Conservation (phyloP, 2,329 filamentous ascomycete species). For the Pleoardoris graminearum region DNA sequence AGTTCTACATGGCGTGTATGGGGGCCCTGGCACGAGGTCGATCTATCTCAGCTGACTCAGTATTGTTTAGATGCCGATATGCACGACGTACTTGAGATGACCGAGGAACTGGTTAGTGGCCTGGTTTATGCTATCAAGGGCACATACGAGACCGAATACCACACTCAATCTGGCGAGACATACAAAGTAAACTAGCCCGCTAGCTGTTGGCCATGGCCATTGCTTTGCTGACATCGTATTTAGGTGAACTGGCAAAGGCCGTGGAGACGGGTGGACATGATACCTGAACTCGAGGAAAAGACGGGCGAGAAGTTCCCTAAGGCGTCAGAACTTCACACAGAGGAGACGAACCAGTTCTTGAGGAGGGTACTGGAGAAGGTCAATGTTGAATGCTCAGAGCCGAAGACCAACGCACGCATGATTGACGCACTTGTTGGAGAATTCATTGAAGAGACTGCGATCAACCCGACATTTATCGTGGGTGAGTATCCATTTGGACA, state of each 20-base stretch:
- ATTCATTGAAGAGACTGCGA: conserved; percentile 90
- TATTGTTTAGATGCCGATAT: conserved; percentile 59
- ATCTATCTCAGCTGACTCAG: no score
- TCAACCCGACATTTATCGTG: conserved; percentile 90
- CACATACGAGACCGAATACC: conserved; percentile 81
- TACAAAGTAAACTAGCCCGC: conserved; percentile 58
- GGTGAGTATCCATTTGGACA: conserved; percentile 52
- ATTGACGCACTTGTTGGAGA: conserved; percentile 89
- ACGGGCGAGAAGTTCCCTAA: conserved; percentile 93
- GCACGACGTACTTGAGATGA: conserved; percentile 86
- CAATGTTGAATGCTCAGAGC: conserved; percentile 85
- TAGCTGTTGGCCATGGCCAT: background rate
- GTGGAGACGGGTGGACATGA: conserved; percentile 95
- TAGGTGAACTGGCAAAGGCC: conserved; percentile 91
- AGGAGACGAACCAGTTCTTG: conserved; percentile 87
- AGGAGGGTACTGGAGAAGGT: conserved; percentile 76
- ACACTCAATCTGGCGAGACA: conserved; percentile 81
- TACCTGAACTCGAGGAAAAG: conserved; percentile 84
- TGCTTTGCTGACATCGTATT: background rate
- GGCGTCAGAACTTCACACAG: conserved; percentile 77
- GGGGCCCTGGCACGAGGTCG: no score
- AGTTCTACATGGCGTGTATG: conserved; percentile 96
- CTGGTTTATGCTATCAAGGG: conserved; percentile 89
- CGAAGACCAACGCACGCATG: conserved; percentile 92
- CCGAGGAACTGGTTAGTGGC: conserved; percentile 88